Conservation (phyloP, 2,329 filamentous ascomycete genomes). For the Exophiala mesophila region DNA sequence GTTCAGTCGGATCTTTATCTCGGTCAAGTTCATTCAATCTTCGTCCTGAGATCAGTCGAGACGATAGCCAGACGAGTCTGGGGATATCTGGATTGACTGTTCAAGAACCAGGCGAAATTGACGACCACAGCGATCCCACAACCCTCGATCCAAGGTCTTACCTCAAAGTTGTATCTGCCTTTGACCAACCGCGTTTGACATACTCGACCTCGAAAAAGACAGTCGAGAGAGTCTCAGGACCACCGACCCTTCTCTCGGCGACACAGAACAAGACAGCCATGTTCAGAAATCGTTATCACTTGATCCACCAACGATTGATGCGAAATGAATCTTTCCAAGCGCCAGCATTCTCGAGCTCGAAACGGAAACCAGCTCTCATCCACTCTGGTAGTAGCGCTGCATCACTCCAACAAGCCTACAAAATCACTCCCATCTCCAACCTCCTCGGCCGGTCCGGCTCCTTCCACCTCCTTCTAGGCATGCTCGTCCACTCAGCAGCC, state of each 20-base stretch:
- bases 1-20: constrained; percentile 47
- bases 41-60: constrained; percentile 41
- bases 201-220: constrained; percentile 67
- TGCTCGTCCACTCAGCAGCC: constrained; percentile 70
- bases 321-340: constrained; percentile 91
- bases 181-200: constrained; percentile 65
- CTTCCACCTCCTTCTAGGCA: constrained; percentile 79
- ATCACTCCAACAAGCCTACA: constrained; percentile 63
- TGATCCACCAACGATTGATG: constrained; percentile 85
- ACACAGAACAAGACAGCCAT: constrained; percentile 76
- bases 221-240: constrained; percentile 68
- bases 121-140: constrained; percentile 56
- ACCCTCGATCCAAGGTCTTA: constrained; percentile 69
- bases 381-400: constrained; percentile 54
- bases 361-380: constrained; percentile 47
- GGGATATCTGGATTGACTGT: constrained; percentile 47
- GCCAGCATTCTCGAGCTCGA: constrained; percentile 64
- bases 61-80: constrained; percentile 64
- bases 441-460: constrained; percentile 73
- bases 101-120: constrained; percentile 47
- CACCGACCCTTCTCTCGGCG: constrained; percentile 67
- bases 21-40: constrained; percentile 48
- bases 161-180: constrained; percentile 78
- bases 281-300: constrained; percentile 85
- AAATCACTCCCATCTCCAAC: constrained; percentile 79